Base-by-base conservation (phyloP, 2,329 filamentous ascomycete genomes). In the Epichloe amarillans region DNA sequence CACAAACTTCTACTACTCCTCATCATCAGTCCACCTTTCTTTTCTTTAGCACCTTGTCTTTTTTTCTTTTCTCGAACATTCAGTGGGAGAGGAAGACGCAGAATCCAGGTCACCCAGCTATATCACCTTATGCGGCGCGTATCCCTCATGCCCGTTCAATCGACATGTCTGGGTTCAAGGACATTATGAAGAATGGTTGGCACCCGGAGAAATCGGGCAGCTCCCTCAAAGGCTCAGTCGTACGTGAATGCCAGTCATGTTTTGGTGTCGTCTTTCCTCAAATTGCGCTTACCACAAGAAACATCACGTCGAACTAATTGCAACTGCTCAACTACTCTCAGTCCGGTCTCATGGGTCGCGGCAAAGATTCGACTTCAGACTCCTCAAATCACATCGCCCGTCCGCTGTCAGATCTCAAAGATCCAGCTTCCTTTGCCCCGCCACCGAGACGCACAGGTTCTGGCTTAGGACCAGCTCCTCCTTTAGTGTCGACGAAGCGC, bases 401-500 rank as follows among this genome's bases (percentile, higher is more conserved):
- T 15, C 88, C 89, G 1, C 69, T 94, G 42, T 73, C 80, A 8
- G 74, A 79, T 3, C 74, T 95, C 33, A 82, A 80, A 62, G 88
- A 95, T 62, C 89, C 88, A 1, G 66, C 79, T 1, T 77, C 80
- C 15, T 95, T 95, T 63, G 88, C 79, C 2, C 87, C 88, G 23
- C 89, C 89, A 26, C 89, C 89, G 0, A 90, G 80, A 59, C 84
- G 69, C 38, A 64, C 64, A 30, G 60, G 61, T 52, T 56, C 65
- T 42, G 75, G 67, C 65, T 61, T 59, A 42, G 56, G 54, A 14
- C 62, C 62, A 19, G 59, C 61, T 14, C 58, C 60, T 0, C 53
- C 56, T 4, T 23, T 61, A 10, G 53, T 57, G 2, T 46, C 57
- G 10, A 49, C 19, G 14, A 55, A 55, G 35, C 60, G 64, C 49